Percentiles rank a stretch among this genome's conserved stretches.
phyloP scores from a whole-genome alignment of 768 basidiomycete species.

The Termitomyces sp. region DNA sequence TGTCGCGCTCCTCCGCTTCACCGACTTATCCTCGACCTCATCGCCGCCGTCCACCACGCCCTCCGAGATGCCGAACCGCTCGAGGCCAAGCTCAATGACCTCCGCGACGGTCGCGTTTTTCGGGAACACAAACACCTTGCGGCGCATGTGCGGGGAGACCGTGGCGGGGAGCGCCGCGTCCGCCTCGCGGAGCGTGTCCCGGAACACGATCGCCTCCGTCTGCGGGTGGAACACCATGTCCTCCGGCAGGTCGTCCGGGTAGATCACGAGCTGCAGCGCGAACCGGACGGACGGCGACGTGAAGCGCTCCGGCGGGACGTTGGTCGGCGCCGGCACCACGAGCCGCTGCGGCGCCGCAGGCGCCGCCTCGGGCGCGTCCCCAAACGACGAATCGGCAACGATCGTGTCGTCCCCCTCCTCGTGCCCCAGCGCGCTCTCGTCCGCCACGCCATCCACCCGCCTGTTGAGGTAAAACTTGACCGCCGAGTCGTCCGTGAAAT shows the following conservation, averaged over 20 bases:
- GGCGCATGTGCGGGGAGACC: constrained; percentile 54
- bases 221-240: constrained; percentile 91
- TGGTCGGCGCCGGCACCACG: constrained; percentile 33
- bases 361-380: constrained; percentile 13
- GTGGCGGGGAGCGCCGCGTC: constrained; percentile 41
- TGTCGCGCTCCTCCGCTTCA: constrained; percentile 70
- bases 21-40: constrained; percentile 90
- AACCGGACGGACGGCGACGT: constrained; percentile 82
- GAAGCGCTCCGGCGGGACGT: constrained; percentile 66
- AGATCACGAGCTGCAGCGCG: constrained; percentile 80
- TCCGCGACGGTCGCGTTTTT: constrained; percentile 96
- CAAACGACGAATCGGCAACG: constrained; percentile 31
- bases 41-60: constrained; percentile 99
- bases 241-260: constrained; percentile 88
- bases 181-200: constrained; percentile 58
- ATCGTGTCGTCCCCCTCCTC: constrained; percentile 35
- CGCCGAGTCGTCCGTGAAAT: constrained; percentile 93
- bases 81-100: constrained; percentile 88
- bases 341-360: constrained; percentile 22
- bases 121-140: constrained; percentile 87
- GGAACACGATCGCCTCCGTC: constrained; percentile 92
- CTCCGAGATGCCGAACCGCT: constrained; percentile 90
- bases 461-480: constrained; percentile 96
- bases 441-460: constrained; percentile 31
- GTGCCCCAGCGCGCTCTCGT: constrained; percentile 33